phyloP scores from a whole-genome alignment of 495 filamentous ascomycete species.

The Neurospora africana region DNA sequence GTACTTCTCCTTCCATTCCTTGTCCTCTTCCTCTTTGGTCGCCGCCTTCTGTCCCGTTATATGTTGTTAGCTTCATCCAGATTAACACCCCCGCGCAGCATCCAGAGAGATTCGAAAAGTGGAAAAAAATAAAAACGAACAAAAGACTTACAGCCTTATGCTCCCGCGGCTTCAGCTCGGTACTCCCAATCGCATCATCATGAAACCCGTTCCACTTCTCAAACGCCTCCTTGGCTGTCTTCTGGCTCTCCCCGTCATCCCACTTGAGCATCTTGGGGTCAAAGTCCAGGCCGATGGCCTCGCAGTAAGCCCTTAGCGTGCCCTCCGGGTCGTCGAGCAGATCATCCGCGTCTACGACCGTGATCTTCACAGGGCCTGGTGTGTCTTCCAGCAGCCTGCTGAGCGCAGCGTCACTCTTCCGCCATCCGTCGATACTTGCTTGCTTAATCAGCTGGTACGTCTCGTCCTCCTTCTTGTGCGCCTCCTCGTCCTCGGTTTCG shows the following conservation, averaged over 20 bases:
- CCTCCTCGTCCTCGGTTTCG: background rate
- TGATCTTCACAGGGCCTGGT: slow-evolving; percentile 41
- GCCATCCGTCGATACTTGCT: too few relatives aligned
- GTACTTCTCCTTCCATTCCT: slow-evolving; percentile 73
- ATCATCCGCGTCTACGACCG: slow-evolving; percentile 91
- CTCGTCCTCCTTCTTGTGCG: too few relatives aligned
- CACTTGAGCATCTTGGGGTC: slow-evolving; percentile 65
- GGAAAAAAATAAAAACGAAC: background rate
- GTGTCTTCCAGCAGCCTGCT: background rate
- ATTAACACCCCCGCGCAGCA: background rate
- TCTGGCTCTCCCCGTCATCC: slow-evolving; percentile 61
- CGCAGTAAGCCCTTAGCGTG: slow-evolving; percentile 68
- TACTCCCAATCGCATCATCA: slow-evolving; percentile 80
- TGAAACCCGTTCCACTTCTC: slow-evolving; percentile 97
- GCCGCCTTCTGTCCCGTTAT: slow-evolving; percentile 21
- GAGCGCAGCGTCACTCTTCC: too few relatives aligned
- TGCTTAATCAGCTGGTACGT: too few relatives aligned
- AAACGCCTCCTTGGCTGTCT: slow-evolving; percentile 56
- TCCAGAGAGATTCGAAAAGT: background rate
- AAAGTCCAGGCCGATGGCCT: slow-evolving; percentile 64
- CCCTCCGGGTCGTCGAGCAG: slow-evolving; percentile 70
- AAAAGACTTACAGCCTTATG: slow-evolving; percentile 51
- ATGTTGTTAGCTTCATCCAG: background rate
- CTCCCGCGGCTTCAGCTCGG: slow-evolving; percentile 54
- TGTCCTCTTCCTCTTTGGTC: slow-evolving; percentile 53